Conservation (phyloP, 768 basidiomycete genomes). For the Gymnopilus junonius region DNA sequence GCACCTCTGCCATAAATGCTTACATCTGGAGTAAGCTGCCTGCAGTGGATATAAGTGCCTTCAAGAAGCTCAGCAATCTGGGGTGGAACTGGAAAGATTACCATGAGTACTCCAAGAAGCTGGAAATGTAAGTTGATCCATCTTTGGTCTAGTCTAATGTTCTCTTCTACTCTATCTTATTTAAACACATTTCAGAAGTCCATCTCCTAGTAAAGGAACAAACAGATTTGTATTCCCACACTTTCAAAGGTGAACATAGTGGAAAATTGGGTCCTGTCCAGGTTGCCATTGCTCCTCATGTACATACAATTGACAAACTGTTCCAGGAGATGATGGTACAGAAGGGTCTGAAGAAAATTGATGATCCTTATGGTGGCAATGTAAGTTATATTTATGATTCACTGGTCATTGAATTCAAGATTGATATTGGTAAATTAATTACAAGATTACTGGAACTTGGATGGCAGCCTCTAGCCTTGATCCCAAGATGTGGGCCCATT, state of each 20-base stretch:
- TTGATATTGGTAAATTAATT: not conserved
- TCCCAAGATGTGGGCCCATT: slow-evolving; percentile 56
- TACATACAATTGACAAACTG: slow-evolving; percentile 29
- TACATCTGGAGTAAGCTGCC: slow-evolving; percentile 36
- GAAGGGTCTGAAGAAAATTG: slow-evolving; percentile 24
- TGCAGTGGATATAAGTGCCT: slow-evolving; percentile 32
- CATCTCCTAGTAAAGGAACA: slow-evolving; percentile 31
- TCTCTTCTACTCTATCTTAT: slow-evolving; percentile 16
- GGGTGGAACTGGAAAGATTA: slow-evolving; percentile 59
- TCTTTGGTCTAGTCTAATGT: not conserved
- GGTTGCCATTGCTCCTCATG: slow-evolving; percentile 29
- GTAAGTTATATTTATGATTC: slow-evolving; percentile 14
- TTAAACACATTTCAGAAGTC: too few species aligned
- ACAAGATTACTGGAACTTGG: slow-evolving; percentile 28
- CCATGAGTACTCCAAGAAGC: slow-evolving; percentile 38
- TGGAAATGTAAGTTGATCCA: slow-evolving; percentile 36
- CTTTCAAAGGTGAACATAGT: slow-evolving; percentile 25
- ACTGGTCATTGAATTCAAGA: not conserved
- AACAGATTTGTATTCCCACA: slow-evolving; percentile 28
- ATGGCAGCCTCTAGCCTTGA: slow-evolving; percentile 15
- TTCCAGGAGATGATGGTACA: slow-evolving; percentile 28
- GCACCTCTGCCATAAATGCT: slow-evolving; percentile 51
- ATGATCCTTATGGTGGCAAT: slow-evolving; percentile 36
- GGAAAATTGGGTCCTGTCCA: slow-evolving; percentile 34
- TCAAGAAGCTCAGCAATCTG: slow-evolving; percentile 55